These are phyloP conservation scores for Daldinia childiae DNA, from an alignment of 495 filamentous ascomycete species.

Conservation along the genomic window DNA sequence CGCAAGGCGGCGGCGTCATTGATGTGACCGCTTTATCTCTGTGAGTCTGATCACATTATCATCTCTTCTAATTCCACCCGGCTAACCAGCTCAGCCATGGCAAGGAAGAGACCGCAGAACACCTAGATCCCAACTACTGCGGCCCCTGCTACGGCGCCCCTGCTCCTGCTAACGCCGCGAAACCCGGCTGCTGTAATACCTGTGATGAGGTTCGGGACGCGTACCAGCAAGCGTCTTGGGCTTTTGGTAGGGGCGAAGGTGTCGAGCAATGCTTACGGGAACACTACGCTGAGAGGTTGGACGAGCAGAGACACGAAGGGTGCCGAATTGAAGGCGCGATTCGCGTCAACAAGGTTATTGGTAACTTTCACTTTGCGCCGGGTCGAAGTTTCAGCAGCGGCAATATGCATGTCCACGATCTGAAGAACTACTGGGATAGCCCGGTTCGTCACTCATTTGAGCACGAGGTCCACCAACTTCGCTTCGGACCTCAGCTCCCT, in stretches of 20 bases:
- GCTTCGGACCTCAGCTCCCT: conserved; percentile 93
- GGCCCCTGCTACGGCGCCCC: conserved; percentile 90
- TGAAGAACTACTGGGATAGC: conserved; percentile 87
- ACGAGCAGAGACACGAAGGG: conserved; percentile 87
- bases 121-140: conserved; percentile 93
- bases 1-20: conserved; percentile 82
- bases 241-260: conserved; percentile 88
- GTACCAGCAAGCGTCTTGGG: conserved; percentile 88
- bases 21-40: conserved; percentile 77
- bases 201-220: conserved; percentile 96
- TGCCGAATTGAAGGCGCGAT: conserved; percentile 94
- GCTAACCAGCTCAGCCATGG: conserved; percentile 57
- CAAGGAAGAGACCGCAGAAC: conserved; percentile 72
- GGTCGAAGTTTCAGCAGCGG: conserved; percentile 92
- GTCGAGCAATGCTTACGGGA: conserved; percentile 97
- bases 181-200: conserved; percentile 91
- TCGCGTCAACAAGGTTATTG: conserved; percentile 96
- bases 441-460: conserved; percentile 83
- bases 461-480: conserved; percentile 87
- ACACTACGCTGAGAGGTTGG: conserved; percentile 86
- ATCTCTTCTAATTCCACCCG: not conserved
- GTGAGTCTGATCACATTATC: conserved; percentile 56
- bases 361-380: conserved; percentile 98
- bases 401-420: conserved; percentile 96
- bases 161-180: conserved; percentile 71